A percentile compares a stretch with the other conserved stretches of the same genome.
phyloP scores from a whole-genome alignment of 257 asterid species.

The Solanum habrochaites region DNA sequence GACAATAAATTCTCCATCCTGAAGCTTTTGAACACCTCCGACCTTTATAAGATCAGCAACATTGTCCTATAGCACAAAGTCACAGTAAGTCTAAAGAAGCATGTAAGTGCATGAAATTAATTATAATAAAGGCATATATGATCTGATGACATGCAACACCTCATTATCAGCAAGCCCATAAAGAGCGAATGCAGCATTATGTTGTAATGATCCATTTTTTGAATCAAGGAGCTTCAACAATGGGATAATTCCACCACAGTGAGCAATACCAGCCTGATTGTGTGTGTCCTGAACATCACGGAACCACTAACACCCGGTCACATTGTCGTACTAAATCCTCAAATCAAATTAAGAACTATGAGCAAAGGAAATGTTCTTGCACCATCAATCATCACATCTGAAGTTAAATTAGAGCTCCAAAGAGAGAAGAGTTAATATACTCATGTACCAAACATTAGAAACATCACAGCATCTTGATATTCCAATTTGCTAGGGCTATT shows the following conservation, averaged over 20 bases:
- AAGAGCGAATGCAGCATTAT: conserved; percentile 98
- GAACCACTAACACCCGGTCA: not conserved
- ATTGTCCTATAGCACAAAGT: conserved; percentile 55
- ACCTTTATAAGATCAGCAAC: conserved; percentile 84
- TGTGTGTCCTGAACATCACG: conserved; percentile 57
- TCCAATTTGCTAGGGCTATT: not conserved
- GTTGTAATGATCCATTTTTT: conserved; percentile 93
- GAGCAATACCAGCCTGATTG: conserved; percentile 98
- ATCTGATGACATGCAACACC: conserved; percentile 22
- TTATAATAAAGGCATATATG: not conserved
- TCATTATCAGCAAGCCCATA: conserved; percentile 99
- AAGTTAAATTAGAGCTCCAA: not conserved
- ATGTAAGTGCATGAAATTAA: not conserved
- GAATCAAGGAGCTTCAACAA: conserved; percentile 86
- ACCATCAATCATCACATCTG: not conserved
- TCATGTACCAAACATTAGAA: not conserved
- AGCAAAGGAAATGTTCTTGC: not conserved
- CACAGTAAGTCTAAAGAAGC: not conserved
- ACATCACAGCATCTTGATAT: not conserved
- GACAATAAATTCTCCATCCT: conserved; percentile 93
- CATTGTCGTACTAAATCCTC: not conserved
- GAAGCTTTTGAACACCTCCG: conserved; percentile 95
- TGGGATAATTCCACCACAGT: conserved; percentile 78
- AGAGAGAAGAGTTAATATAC: not conserved
- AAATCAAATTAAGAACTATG: not conserved